Conservation (phyloP, 192 early-diverging fungal genomes). For the Allomyces arbusculus region DNA sequence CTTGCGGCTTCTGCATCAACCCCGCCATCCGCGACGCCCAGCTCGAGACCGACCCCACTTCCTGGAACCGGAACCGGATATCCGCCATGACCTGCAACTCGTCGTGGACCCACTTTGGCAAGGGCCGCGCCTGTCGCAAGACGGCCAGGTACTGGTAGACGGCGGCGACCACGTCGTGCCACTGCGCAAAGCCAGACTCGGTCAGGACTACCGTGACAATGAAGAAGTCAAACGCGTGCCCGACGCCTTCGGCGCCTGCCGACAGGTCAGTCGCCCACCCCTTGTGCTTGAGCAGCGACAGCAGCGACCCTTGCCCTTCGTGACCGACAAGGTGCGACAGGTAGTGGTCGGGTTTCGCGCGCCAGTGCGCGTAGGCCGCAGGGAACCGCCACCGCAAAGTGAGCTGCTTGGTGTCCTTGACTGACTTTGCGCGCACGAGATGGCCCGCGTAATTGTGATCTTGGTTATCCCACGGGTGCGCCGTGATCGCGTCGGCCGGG, state of each 20-base stretch:
- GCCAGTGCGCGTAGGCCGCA: constrained; percentile 39
- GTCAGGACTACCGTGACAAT: constrained; percentile 68
- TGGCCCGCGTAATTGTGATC: constrained; percentile 7
- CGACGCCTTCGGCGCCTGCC: constrained; percentile 39
- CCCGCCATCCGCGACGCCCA: constrained; percentile 49
- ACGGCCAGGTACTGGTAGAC: constrained; percentile 82
- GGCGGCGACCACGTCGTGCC: constrained; percentile 54
- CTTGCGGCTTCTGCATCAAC: constrained; percentile 56
- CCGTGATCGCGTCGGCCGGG: constrained; percentile 14
- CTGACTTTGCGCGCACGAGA: constrained; percentile 45
- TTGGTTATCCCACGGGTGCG: not conserved
- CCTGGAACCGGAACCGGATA: constrained; percentile 48
- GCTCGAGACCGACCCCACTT: constrained; percentile 43
- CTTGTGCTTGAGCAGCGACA: constrained; percentile 64
- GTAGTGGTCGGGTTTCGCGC: constrained; percentile 47
- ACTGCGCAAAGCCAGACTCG: constrained; percentile 50
- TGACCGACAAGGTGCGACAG: constrained; percentile 78
- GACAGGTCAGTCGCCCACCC: constrained; percentile 72
- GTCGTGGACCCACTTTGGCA: constrained; percentile 61
- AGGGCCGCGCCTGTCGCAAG: constrained; percentile 35
- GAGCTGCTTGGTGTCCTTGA: constrained; percentile 62
- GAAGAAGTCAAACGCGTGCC: constrained; percentile 60
- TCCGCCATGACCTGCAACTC: constrained; percentile 37
- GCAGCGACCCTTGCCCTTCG: constrained; percentile 69
- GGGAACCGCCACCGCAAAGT: constrained; percentile 73